A percentile compares a stretch with the other conserved stretches of the same genome.
Conservation (phyloP, 495 filamentous ascomycete genomes). For the Aspergillus avenaceus region DNA sequence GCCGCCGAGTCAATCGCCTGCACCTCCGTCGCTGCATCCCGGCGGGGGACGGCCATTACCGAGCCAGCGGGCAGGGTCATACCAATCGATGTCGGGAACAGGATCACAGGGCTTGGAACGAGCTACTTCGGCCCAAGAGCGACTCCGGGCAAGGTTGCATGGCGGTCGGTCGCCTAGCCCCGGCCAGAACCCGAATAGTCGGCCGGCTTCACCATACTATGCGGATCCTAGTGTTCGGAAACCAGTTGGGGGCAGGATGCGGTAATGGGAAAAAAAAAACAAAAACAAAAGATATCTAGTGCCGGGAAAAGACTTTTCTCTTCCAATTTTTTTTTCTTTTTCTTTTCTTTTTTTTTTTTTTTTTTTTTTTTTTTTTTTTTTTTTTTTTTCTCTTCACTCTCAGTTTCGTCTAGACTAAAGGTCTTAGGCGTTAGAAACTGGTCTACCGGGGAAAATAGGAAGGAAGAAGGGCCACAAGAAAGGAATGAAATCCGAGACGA, state of each 20-base stretch:
- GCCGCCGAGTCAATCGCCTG: slow-evolving; percentile 12
- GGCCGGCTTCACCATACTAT: slow-evolving; percentile 12
- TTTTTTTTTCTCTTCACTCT: neutral
- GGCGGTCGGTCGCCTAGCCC: slow-evolving; percentile 46
- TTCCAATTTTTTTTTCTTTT: slow-evolving; percentile 5
- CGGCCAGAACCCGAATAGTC: slow-evolving; percentile 16
- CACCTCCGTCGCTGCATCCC: slow-evolving; percentile 30
- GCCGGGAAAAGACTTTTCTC: neutral
- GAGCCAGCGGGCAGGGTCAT: slow-evolving; percentile 68
- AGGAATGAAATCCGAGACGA: neutral
- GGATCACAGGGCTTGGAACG: slow-evolving; percentile 38
- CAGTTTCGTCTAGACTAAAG: too few relatives aligned
- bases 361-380: neutral
- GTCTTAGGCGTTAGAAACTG: neutral
- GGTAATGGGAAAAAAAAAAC: neutral
- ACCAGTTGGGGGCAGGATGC: slow-evolving; percentile 26
- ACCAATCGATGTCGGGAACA: slow-evolving; percentile 45
- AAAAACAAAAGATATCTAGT: neutral
- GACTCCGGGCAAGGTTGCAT: slow-evolving; percentile 63
- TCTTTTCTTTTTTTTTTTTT: slow-evolving; percentile 2
- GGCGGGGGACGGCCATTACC: slow-evolving; percentile 55
- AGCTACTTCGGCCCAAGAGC: slow-evolving; percentile 58
- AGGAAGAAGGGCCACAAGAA: neutral
- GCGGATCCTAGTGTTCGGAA: slow-evolving; percentile 32
- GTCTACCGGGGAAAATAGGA: neutral